Evolutionary conservation across 2,329 filamentous ascomycete genomes (phyloP), one percentile per base, ranked within the genome.

Genomic region (Paecilomyces formosus): DNA sequence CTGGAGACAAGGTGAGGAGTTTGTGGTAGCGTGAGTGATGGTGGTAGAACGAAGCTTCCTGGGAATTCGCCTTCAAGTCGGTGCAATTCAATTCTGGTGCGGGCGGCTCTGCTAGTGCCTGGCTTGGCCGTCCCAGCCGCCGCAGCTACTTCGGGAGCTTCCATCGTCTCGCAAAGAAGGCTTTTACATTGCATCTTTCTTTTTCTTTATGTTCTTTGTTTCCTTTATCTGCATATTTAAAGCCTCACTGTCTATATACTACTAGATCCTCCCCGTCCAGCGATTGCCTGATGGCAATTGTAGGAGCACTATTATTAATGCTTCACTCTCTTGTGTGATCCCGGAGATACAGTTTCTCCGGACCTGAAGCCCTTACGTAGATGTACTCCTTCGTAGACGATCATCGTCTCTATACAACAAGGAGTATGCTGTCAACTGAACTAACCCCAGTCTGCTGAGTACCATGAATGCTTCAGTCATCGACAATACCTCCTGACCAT

Each of bases 71-170:
- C 55, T 57, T 45, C 49, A 24, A 45, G 21, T 52, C 50, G 50
- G 21, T 45, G 45, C 24, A 18, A 28, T 24, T 31, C 53, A 31
- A 18, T 30, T 54, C 31, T 54, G 28, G 53, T 30, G 26, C 53
- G 26, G 12, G 26, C 26, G 26, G 53, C 31, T 22, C 52, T 54
- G 33, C 5, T 28, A 65, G 64, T 62, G 64, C 63, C 65, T 65
- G 63, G 58, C 60, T 55, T 54, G 64, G 57, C 56, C 60, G 53
- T 56, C n/a, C n/a, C n/a, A 26, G 3, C 24, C 3, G 24, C 24
- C 24, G 63, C 21, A 52, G 50, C 50, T 52, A 12, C 50, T 3
- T 12, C 4, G 30, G 21, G 7, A 52, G 9, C 13, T 28, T 52
- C 50, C 50, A 21, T 13, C n/a, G n/a, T 52, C 50, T 12, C 50